A percentile compares a stretch with the other conserved stretches of the same genome.
Conservation (phyloP, 2,329 filamentous ascomycete species). For the Aulographum hederae region DNA sequence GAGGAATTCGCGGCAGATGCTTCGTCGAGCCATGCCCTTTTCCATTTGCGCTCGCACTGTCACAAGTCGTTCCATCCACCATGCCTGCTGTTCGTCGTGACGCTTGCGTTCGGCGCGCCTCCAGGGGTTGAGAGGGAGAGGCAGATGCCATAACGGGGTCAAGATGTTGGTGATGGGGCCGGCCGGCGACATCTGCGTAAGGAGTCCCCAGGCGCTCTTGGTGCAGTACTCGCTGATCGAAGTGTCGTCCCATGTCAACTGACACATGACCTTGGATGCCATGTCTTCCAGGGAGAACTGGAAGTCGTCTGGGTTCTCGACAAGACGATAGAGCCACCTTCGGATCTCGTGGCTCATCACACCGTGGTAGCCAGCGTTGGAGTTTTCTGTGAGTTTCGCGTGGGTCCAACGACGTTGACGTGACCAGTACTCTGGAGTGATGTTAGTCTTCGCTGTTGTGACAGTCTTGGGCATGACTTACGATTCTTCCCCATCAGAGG, state of each 20-base stretch:
- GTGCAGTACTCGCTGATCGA: conserved; percentile 29
- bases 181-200: conserved; percentile 39
- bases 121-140: no score
- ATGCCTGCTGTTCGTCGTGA: conserved; percentile 33
- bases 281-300: conserved; percentile 34
- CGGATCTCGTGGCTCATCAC: conserved; percentile 35
- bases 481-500: conserved; percentile 38
- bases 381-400: conserved; percentile 28
- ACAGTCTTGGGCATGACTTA: conserved; percentile 13
- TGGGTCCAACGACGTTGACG: conserved; percentile 35
- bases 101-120: no score
- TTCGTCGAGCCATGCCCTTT: conserved; percentile 20
- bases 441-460: conserved; percentile 5
- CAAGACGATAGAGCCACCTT: conserved; percentile 30
- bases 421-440: conserved; percentile 30
- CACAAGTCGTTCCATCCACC: conserved; percentile 31
- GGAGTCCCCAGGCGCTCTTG: conserved; percentile 34
- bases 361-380: conserved; percentile 25
- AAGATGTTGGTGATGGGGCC: conserved; percentile 39
- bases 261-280: conserved; percentile 38
- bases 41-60: conserved; percentile 21
- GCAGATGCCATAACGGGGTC: no score
- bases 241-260: conserved; percentile 34
- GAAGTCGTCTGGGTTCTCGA: conserved; percentile 33
- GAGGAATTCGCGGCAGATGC: conserved; percentile 24